Base-by-base conservation (phyloP, 192 early-diverging fungal genomes). In the Backusella psychrophila region DNA sequence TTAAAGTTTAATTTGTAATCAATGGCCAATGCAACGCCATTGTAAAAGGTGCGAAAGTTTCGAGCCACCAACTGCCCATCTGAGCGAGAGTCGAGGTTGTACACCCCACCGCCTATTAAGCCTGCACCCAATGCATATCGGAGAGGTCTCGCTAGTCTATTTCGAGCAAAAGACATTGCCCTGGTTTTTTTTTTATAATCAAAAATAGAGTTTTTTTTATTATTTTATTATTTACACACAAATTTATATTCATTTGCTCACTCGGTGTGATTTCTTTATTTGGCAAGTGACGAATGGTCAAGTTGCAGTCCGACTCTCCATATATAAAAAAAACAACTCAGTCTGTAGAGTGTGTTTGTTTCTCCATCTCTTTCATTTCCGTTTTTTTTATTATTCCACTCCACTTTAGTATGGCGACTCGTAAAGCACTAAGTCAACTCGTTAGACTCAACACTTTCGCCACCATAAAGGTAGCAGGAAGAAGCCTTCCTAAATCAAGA, bases 1-100 rank as follows among this genome's bases (percentile, higher is more conserved):
- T 82, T 86, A 74, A 96, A 97, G 78, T 96, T 96, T 63, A 92
- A 75, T 81, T 96, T 96, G 87, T 95, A 96, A 78, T 93, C 93
- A 38, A 85, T 59, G 11, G 86, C 88, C 31, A 90, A 26, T n/a
- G 77, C 74, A 8, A 86, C 12, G 3, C 87, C 87, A 72, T 88
- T 87, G 77, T 82, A 87, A 23, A 83, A 78, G 1, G 85, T 86
- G 23, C 88, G 84, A 31, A 77, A 42, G 56, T 84, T 87, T 52
- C 88, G 71, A 75, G 79, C 76, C 3, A 89, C 73, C 15, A 86
- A 69, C 42, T 85, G 79, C 1, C 85, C 88, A 34, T 89, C 85
- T 21, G 74, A 80, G 31, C 78, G 79, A 21, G 75, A 78, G 59
- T 89, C 88, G 33, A 77, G 41, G 8, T 79, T 72, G 68, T 85